phyloP scores from a whole-genome alignment of 371 early-diverging fungal species.

The Syncephalastrum monosporum region DNA sequence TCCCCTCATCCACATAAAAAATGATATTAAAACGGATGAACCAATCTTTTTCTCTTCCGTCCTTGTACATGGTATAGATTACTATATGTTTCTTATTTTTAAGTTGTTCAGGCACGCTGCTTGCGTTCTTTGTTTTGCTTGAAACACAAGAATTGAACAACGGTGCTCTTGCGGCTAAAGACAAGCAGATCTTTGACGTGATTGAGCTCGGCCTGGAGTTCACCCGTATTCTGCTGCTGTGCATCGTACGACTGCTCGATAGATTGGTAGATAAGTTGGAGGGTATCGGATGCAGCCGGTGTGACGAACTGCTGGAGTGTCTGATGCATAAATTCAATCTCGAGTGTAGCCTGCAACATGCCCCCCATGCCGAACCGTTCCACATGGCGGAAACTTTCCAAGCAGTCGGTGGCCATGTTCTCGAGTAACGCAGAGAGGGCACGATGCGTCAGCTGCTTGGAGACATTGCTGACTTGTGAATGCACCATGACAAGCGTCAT shows the following conservation, averaged over 20 bases:
- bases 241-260: slow-evolving; percentile 67
- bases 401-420: slow-evolving; percentile 73
- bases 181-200: slow-evolving; percentile 66
- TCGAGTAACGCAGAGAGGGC: slow-evolving; percentile 73
- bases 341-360: slow-evolving; percentile 87
- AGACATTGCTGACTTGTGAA: slow-evolving; percentile 79
- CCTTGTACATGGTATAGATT: too few species aligned
- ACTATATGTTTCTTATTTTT: too few species aligned
- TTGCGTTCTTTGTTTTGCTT: slow-evolving; percentile 53
- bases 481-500: slow-evolving; percentile 89
- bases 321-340: slow-evolving; percentile 84
- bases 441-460: slow-evolving; percentile 72
- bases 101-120: too few species aligned
- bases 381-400: slow-evolving; percentile 74
- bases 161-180: slow-evolving; percentile 67
- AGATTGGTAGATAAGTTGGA: slow-evolving; percentile 67
- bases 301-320: slow-evolving; percentile 72
- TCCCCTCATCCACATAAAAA: too few species aligned
- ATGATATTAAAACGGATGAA: too few species aligned
- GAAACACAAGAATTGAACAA: slow-evolving; percentile 78
- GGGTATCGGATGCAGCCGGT: slow-evolving; percentile 55
- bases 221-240: slow-evolving; percentile 49
- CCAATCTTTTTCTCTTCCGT: too few species aligned
- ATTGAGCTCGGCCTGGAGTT: slow-evolving; percentile 58
- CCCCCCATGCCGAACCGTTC: slow-evolving; percentile 88